Evolutionary conservation across 495 filamentous ascomycete species (phyloP), one percentile per base, ranked within the genome.

Genomic region (Aspergillus carlsbadensis): DNA sequence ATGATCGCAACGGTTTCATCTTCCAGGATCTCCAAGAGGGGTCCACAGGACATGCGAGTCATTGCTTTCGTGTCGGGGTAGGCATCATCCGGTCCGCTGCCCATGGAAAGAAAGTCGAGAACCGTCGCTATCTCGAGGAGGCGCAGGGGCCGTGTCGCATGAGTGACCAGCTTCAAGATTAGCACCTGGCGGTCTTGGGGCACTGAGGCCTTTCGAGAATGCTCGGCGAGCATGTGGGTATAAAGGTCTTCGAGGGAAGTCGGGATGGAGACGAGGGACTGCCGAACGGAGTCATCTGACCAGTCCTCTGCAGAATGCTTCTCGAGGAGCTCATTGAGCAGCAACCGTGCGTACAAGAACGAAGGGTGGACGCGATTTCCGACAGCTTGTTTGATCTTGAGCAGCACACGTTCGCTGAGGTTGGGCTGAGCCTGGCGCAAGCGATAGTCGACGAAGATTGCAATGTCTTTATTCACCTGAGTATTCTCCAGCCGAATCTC

Each of bases 1-100:
- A 84, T 70, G 3, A 81, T 68, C n/a, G 57, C 69, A 8, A 82
- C 62, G 0, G 73, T 76, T 49, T 79, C 79, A 52, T 84, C 76
- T 3, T 72, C 65, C 1, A 73, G 64, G 17, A 81, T 67, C 46
- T 82, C 78, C 3, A 82, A 60, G 14, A 84, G 63, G n/a, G 79
- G 77, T 7, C 79, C 81, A 57, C 77, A 80, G 3, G 70, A 62
- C 10, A 51, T 57, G 20, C 65, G 56, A 2, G 69, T 61, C 7
- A 68, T 41, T 17, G 43, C 29, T 52, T 73, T 74, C 14, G 64
- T 61, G 26, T 64, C 58, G 8, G 26, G 8, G 51, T 67, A 60
- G 10, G 14, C 24, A 10, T 6, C 4, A 3, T 43, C 17, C 10
- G 52, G 40, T 13, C 49, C 56, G 8, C 8, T 29, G 26, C 26